Conservation (phyloP, 2,329 filamentous ascomycete species). For the Rhytidhysteron rufulum region DNA sequence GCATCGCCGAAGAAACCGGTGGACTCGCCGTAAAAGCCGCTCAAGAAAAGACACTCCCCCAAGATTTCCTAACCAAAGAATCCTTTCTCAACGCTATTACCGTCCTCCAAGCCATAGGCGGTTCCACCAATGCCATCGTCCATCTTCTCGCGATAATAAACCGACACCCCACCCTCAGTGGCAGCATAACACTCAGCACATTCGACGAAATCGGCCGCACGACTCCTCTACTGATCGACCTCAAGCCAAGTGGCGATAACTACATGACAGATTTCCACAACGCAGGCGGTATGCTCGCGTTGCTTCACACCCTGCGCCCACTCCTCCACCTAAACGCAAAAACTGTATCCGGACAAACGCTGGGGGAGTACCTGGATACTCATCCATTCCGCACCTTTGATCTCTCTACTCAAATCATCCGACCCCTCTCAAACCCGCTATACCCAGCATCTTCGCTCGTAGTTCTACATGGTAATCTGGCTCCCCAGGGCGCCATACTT, state of each 20-base stretch:
- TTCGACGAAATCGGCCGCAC: slow-evolving; percentile 73
- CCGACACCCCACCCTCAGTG: slow-evolving; percentile 55
- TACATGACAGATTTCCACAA: slow-evolving; percentile 84
- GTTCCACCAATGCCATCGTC: slow-evolving; percentile 42
- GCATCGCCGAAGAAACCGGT: slow-evolving; percentile 54
- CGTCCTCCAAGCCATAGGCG: slow-evolving; percentile 44
- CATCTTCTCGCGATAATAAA: slow-evolving; percentile 47
- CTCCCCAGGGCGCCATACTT: slow-evolving; percentile 80
- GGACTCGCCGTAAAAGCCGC: slow-evolving; percentile 46
- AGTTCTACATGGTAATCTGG: slow-evolving; percentile 78
- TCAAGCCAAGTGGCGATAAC: slow-evolving; percentile 78
- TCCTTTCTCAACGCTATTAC: slow-evolving; percentile 48
- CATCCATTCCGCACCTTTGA: no score
- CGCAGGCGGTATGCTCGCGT: slow-evolving; percentile 74
- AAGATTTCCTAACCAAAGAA: slow-evolving; percentile 43
- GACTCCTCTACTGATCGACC: slow-evolving; percentile 77
- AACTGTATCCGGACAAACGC: slow-evolving; percentile 75
- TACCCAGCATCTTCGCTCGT: no score
- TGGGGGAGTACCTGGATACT: slow-evolving; percentile 70
- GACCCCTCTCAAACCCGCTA: no score
- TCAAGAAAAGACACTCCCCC: slow-evolving; percentile 37
- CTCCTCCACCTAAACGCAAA: slow-evolving; percentile 71
- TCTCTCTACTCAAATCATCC: no score
- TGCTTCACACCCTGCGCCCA: slow-evolving; percentile 77
- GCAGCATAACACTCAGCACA: slow-evolving; percentile 73